Conservation (phyloP, 2,329 filamentous ascomycete genomes). For the Phialemoniopsis sp. region DNA sequence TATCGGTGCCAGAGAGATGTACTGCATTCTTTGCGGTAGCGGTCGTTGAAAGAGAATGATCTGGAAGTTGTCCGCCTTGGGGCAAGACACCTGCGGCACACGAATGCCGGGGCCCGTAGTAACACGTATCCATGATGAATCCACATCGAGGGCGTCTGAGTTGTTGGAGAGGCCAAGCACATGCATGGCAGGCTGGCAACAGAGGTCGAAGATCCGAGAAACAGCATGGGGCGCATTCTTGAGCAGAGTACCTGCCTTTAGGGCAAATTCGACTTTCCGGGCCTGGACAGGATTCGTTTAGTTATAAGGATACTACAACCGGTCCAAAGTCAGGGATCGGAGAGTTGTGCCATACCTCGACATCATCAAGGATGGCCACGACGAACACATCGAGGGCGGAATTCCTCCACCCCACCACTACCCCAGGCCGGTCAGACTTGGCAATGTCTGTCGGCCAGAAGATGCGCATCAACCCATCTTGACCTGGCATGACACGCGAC, state of each 20-base stretch:
- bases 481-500: constrained; percentile 57
- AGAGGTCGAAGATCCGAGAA: constrained; percentile 76
- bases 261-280: constrained; percentile 79
- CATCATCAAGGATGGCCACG: constrained; percentile 82
- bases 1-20: constrained; percentile 87
- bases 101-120: constrained; percentile 43
- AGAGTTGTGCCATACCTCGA: constrained; percentile 59
- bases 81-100: constrained; percentile 71
- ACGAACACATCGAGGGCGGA: constrained; percentile 88
- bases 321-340: constrained; percentile 1
- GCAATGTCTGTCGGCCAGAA: constrained; percentile 94
- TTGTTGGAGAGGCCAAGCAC: constrained; percentile 82
- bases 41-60: constrained; percentile 87
- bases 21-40: constrained; percentile 86
- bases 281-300: constrained; percentile 38
- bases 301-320: neutral
- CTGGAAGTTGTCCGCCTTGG: constrained; percentile 71
- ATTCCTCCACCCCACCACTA: constrained; percentile 94
- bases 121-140: constrained; percentile 67
- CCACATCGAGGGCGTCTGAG: constrained; percentile 46
- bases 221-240: constrained; percentile 78
- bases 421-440: constrained; percentile 68
- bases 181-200: constrained; percentile 77
- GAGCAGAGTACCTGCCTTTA: constrained; percentile 79
- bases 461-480: constrained; percentile 92